phyloP scores from a whole-genome alignment of 1,284 basidiomycete species.

The Cryptococcus sp. region DNA sequence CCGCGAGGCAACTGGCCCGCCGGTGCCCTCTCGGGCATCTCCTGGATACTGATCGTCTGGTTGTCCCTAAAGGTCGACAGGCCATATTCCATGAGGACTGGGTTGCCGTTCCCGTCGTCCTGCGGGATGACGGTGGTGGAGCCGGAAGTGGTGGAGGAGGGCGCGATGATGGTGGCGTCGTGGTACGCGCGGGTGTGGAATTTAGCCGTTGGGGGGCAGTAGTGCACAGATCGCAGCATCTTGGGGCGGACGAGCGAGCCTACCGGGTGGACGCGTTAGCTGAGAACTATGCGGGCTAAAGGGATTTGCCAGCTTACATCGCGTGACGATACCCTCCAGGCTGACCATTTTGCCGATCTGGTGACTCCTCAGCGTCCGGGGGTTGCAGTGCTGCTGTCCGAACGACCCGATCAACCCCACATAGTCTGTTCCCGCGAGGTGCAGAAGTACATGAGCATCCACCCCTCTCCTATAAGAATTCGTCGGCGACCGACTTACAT shows the following conservation, averaged over 20 bases:
- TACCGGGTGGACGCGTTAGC: slow-evolving; percentile 20
- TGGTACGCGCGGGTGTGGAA: slow-evolving; percentile 91
- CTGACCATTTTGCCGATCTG: slow-evolving; percentile 96
- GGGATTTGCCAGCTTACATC: slow-evolving; percentile 57
- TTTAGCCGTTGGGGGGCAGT: slow-evolving; percentile 76
- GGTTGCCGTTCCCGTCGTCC: slow-evolving; percentile 82
- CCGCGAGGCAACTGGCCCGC: slow-evolving; percentile 94
- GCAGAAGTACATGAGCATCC: not conserved
- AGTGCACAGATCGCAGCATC: slow-evolving; percentile 96
- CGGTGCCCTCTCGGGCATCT: slow-evolving; percentile 98
- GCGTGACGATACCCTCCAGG: slow-evolving; percentile 95
- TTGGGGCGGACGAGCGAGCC: slow-evolving; percentile 95
- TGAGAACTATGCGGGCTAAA: not conserved
- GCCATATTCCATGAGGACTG: slow-evolving; percentile 89
- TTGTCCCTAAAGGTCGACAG: slow-evolving; percentile 91
- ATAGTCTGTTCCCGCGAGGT: slow-evolving; percentile 57
- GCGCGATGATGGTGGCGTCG: slow-evolving; percentile 82
- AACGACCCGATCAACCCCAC: slow-evolving; percentile 98
- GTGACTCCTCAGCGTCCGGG: slow-evolving; percentile 79
- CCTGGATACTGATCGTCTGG: slow-evolving; percentile 96
- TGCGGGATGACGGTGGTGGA: slow-evolving; percentile 90
- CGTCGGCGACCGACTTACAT: slow-evolving; percentile 45
- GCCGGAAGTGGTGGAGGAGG: slow-evolving; percentile 50
- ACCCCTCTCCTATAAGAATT: not conserved
- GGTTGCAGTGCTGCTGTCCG: slow-evolving; percentile 96